These are phyloP conservation scores for Aureobasidium melanogenum DNA, from an alignment of 2,329 filamentous ascomycete species.

Conservation along the genomic window DNA sequence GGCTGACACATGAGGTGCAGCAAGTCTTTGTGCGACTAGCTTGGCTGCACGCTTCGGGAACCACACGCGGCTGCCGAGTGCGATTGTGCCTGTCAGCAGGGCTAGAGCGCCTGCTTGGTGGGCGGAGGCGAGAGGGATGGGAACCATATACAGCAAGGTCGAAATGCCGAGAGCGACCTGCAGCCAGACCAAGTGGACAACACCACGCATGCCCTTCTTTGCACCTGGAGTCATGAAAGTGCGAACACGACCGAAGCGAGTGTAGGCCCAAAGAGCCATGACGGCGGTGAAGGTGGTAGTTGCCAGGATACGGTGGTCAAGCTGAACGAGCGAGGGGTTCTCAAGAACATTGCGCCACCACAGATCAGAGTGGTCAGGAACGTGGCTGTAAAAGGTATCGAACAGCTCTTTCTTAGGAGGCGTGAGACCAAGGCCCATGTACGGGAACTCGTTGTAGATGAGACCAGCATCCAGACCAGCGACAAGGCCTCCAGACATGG, in stretches of 20 bases:
- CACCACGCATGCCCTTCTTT: slow-evolving; percentile 65
- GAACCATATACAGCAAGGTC: slow-evolving; percentile 90
- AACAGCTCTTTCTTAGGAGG: slow-evolving; percentile 79
- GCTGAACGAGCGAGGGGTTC: slow-evolving; percentile 90
- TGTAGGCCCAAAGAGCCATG: slow-evolving; percentile 71
- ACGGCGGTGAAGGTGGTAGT: slow-evolving; percentile 80
- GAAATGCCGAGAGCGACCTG: slow-evolving; percentile 83
- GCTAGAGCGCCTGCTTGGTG: slow-evolving; percentile 89
- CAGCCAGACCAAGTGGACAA: slow-evolving; percentile 72
- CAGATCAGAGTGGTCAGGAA: slow-evolving; percentile 68
- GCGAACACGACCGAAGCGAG: slow-evolving; percentile 60
- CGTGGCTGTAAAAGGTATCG: slow-evolving; percentile 75
- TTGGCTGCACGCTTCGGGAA: slow-evolving; percentile 46
- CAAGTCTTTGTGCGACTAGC: slow-evolving; percentile 21
- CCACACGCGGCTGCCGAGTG: slow-evolving; percentile 70
- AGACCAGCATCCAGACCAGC: slow-evolving; percentile 91
- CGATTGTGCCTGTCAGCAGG: slow-evolving; percentile 69
- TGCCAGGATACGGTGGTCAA: slow-evolving; percentile 89
- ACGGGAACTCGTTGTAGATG: slow-evolving; percentile 98
- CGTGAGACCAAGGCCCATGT: slow-evolving; percentile 77
- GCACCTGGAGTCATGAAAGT: slow-evolving; percentile 46
- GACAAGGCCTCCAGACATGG: slow-evolving; percentile 87
- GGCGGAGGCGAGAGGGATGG: slow-evolving; percentile 74
- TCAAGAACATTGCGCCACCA: slow-evolving; percentile 98
- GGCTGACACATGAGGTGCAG: slow-evolving; percentile 11